Conservation (phyloP, 768 basidiomycete species). For the Myochromella boudieri region DNA sequence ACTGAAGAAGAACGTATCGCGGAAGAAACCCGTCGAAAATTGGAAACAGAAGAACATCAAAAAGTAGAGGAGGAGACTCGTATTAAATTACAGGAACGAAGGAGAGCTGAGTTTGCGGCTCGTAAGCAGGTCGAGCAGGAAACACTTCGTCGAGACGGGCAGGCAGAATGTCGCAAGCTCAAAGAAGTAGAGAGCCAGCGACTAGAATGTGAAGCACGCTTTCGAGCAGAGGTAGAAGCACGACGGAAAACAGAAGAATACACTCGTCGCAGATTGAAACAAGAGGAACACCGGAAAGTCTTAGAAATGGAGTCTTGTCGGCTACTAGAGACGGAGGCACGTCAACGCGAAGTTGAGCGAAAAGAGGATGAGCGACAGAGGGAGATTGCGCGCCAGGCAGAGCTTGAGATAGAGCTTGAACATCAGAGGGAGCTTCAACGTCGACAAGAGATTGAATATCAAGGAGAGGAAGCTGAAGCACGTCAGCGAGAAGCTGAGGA, state of each 20-base stretch:
- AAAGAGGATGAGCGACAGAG: background rate
- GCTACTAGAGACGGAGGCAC: slow-evolving; percentile 7
- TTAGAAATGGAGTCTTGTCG: slow-evolving; percentile 16
- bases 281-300: slow-evolving; percentile 13
- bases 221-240: slow-evolving; percentile 9
- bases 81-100: too few species aligned
- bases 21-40: slow-evolving; percentile 11
- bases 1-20: slow-evolving; percentile 18
- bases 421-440: too few species aligned
- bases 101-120: slow-evolving; percentile 11
- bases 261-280: slow-evolving; percentile 12
- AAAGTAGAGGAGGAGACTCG: slow-evolving; percentile 4
- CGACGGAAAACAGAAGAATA: slow-evolving; percentile 17
- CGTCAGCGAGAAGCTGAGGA: slow-evolving; percentile 3
- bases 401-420: too few species aligned
- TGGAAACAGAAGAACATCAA: slow-evolving; percentile 1
- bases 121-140: slow-evolving; percentile 15
- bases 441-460: slow-evolving; percentile 12
- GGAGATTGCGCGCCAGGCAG: too few species aligned
- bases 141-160: slow-evolving; percentile 9
- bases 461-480: slow-evolving; percentile 6
- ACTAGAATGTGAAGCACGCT: slow-evolving; percentile 15
- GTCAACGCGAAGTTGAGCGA: slow-evolving; percentile 7
- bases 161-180: slow-evolving; percentile 11
- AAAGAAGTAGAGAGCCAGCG: slow-evolving; percentile 14